phyloP scores from a whole-genome alignment of 768 basidiomycete genomes.

The Amanita subjunquillea region DNA sequence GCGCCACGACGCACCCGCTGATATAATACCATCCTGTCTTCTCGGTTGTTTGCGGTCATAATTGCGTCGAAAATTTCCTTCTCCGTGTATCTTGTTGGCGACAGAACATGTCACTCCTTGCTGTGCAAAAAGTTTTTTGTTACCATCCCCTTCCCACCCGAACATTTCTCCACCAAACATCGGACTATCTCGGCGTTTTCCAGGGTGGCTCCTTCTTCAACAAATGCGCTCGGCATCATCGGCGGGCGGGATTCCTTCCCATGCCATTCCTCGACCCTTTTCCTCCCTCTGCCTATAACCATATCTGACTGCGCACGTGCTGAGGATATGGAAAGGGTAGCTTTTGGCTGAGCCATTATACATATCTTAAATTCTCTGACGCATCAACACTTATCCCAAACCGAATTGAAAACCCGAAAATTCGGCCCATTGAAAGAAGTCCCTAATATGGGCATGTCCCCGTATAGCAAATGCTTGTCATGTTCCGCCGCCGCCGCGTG shows the following conservation, averaged over 20 bases:
- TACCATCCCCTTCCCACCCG: not conserved
- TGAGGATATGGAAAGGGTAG: not conserved
- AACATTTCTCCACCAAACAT: not conserved
- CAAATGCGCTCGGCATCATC: not conserved
- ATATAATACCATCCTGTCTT: not conserved
- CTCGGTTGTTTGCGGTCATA: not conserved
- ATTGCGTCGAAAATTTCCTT: not conserved
- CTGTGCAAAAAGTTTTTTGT: not conserved
- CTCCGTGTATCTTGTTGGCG: not conserved
- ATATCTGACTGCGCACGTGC: not conserved
- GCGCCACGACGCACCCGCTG: too few relatives aligned
- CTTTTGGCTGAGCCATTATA: not conserved
- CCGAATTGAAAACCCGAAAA: not conserved
- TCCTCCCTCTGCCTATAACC: not conserved
- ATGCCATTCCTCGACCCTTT: not conserved
- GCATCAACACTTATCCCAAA: not conserved
- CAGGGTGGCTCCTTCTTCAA: not conserved
- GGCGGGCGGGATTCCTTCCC: not conserved
- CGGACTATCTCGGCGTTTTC: not conserved
- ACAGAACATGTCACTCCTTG: not conserved
- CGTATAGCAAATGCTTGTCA: not conserved
- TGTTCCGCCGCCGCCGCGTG: slow-evolving; percentile 2
- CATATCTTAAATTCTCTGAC: slow-evolving; percentile 1
- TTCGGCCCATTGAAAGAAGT: not conserved
- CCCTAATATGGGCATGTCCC: not conserved